Percentiles rank a stretch among this genome's conserved stretches.
These are phyloP conservation scores for Wickerhamomyces strasburgensis DNA, from an alignment of 805 yeast genomes.

Conservation along the genomic window DNA sequence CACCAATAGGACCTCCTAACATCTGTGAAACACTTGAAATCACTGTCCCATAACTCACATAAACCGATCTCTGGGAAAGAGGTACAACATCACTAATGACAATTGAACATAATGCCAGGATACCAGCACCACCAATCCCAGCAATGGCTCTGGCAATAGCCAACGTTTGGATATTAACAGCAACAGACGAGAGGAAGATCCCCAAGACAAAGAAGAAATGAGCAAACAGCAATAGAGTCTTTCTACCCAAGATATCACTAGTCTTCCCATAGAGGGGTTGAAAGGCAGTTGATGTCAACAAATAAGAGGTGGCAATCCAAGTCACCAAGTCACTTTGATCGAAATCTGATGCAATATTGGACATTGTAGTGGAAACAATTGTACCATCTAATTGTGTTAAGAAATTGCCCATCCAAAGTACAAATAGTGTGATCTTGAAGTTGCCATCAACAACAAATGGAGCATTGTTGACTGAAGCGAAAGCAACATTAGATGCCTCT, in stretches of 20 bases:
- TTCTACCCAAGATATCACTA: conserved; percentile 60
- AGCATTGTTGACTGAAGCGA: neutral
- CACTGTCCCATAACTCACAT: conserved; percentile 44
- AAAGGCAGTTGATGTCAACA: conserved; percentile 66
- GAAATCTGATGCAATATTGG: conserved; percentile 55
- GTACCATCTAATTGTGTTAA: conserved; percentile 57
- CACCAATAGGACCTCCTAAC: conserved; percentile 41
- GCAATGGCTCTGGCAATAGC: conserved; percentile 48
- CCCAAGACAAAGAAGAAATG: conserved; percentile 43
- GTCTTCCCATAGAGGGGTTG: conserved; percentile 72
- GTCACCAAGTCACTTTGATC: conserved; percentile 44
- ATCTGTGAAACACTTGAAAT: conserved; percentile 36
- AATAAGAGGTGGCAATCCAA: conserved; percentile 72
- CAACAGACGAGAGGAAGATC: conserved; percentile 37
- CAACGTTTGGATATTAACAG: conserved; percentile 39
- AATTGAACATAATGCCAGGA: conserved; percentile 45
- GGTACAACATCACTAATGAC: conserved; percentile 54
- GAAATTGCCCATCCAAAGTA: conserved; percentile 43
- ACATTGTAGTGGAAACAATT: conserved; percentile 53
- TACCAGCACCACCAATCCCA: conserved; percentile 58
- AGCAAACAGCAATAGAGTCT: conserved; percentile 37
- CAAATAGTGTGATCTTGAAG: conserved; percentile 14
- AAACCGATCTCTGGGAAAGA: conserved; percentile 46
- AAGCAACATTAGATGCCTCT: neutral
- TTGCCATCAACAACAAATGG: conserved; percentile 7